phyloP scores from a whole-genome alignment of 768 basidiomycete genomes.

The Gelatoporia subvermispora region DNA sequence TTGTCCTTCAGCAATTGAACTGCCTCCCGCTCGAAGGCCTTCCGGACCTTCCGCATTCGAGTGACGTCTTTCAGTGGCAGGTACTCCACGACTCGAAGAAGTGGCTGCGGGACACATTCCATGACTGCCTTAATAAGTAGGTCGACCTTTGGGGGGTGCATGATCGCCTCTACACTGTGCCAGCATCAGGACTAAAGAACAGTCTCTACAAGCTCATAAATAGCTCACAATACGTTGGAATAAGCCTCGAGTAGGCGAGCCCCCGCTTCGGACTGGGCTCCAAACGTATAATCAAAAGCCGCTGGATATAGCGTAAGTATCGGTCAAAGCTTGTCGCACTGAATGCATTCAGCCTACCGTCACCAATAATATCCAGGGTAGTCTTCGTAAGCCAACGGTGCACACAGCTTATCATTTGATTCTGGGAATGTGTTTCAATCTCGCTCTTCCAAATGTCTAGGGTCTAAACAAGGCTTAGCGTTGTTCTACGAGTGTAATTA shows the following conservation, averaged over 20 bases:
- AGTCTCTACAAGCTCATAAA: too few relatives aligned
- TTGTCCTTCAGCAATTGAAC: conserved; percentile 5
- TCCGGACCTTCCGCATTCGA: conserved; percentile 3
- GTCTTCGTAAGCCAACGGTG: conserved; percentile 14
- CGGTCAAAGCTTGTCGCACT: not conserved
- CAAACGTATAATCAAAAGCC: conserved; percentile 17
- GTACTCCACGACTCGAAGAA: conserved; percentile 11
- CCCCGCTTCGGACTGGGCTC: conserved; percentile 6
- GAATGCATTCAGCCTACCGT: conserved; percentile 1
- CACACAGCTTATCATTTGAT: not conserved
- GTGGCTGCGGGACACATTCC: conserved; percentile 13
- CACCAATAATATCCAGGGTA: conserved; percentile 19
- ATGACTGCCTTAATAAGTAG: conserved; percentile 14
- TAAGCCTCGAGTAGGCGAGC: conserved; percentile 11
- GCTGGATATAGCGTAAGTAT: conserved; percentile 1
- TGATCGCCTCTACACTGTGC: conserved; percentile 5
- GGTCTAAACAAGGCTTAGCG: too few relatives aligned
- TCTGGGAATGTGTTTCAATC: too few relatives aligned
- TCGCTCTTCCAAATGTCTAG: too few relatives aligned
- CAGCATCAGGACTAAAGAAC: too few relatives aligned
- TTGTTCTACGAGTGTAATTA: too few relatives aligned
- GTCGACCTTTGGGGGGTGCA: conserved; percentile 2
- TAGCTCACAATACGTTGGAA: conserved; percentile 12
- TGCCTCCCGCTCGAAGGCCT: conserved; percentile 7
- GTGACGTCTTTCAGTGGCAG: conserved; percentile 4